phyloP scores from a whole-genome alignment of 257 asterid species.

The Linaria vulgaris region DNA sequence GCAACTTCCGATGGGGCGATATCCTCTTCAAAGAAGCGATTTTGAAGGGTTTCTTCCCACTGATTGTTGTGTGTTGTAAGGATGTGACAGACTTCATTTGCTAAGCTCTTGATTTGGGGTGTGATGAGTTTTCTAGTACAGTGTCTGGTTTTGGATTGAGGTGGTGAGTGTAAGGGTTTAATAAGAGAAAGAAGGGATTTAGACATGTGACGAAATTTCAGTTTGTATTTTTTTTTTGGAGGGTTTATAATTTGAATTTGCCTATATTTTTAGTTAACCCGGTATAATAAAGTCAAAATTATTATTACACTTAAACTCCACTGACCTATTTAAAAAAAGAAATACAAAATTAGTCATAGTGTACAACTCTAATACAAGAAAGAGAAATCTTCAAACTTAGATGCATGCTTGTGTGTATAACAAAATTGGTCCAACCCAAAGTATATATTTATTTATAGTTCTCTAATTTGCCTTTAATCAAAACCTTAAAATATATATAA shows the following conservation, averaged over 20 bases:
- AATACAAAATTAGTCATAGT: no score
- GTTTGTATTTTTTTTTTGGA: not conserved
- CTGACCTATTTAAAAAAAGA: no score
- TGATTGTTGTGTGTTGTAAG: constrained; percentile 47
- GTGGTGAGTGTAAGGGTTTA: constrained; percentile 50
- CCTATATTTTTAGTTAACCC: not conserved
- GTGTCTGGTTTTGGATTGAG: constrained; percentile 39
- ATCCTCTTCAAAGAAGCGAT: constrained; percentile 56
- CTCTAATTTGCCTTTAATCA: no score
- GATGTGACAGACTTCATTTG: constrained; percentile 56
- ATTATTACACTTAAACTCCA: no score
- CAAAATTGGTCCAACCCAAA: no score
- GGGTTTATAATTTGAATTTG: constrained; percentile 14
- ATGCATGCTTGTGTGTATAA: no score
- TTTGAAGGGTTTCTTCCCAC: constrained; percentile 63
- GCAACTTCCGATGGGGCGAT: constrained; percentile 73
- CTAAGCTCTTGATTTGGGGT: constrained; percentile 43
- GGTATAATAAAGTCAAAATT: not conserved
- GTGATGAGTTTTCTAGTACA: constrained; percentile 29
- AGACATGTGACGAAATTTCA: constrained; percentile 58
- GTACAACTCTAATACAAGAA: no score
- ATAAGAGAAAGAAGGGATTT: constrained; percentile 61
- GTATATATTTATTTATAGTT: no score
- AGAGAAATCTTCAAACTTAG: no score
- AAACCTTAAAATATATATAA: no score